Conservation (phyloP, 2,329 filamentous ascomycete genomes). For the Ceratocystis diversiconidia region DNA sequence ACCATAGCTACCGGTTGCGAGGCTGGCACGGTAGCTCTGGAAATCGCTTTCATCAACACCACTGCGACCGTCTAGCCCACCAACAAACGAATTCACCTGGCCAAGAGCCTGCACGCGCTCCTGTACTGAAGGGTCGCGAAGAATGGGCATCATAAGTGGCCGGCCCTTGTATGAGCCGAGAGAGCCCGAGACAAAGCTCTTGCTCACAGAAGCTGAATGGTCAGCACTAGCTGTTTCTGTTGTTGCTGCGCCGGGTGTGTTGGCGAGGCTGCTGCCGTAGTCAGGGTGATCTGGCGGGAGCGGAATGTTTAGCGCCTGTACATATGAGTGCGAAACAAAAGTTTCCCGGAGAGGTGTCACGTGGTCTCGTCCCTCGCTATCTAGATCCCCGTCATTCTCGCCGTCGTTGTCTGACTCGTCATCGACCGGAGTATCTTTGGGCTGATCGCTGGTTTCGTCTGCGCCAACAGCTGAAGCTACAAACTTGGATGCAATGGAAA, state of each 20-base stretch:
- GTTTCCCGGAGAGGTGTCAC: conserved; percentile 21
- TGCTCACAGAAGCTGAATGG: conserved; percentile 25
- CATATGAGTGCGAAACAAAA: conserved; percentile 17
- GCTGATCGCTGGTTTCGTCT: conserved; percentile 4
- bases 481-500: conserved; percentile 22
- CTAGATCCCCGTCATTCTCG: not conserved
- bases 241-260: not conserved
- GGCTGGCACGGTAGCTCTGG: conserved; percentile 31
- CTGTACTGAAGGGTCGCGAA: conserved; percentile 36
- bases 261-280: conserved; percentile 14
- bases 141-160: conserved; percentile 38
- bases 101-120: conserved; percentile 36
- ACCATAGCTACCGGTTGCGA: conserved; percentile 20
- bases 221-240: not conserved
- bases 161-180: conserved; percentile 42
- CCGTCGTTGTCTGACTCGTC: conserved; percentile 19
- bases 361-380: conserved; percentile 8
- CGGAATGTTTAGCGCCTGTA: conserved; percentile 14
- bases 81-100: conserved; percentile 37
- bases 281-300: conserved; percentile 14
- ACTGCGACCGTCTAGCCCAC: conserved; percentile 37
- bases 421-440: conserved; percentile 27
- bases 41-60: conserved; percentile 34
- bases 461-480: conserved; percentile 21
- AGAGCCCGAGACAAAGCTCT: conserved; percentile 28